Evolutionary conservation across 208 protist species (phyloP), one percentile per base, ranked within the genome.

Genomic region (Wallacemonas sp.): DNA sequence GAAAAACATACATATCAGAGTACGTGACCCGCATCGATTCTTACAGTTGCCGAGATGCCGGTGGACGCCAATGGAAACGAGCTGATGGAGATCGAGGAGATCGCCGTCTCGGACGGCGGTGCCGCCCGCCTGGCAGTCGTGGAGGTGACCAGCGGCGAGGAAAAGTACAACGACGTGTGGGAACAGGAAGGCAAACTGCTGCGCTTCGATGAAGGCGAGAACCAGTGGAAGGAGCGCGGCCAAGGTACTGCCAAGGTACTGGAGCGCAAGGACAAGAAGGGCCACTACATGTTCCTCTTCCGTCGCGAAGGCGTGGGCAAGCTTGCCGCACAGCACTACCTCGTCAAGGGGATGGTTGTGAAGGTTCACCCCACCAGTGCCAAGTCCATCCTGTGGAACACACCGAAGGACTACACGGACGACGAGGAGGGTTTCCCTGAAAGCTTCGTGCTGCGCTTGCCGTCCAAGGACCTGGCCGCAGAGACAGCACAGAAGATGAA

Each of bases 121-220:
- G 82, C 73, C 13, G 82, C 92, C 17, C 83, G 76, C 48, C 88
- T 97, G 36, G 83, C 85, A 26, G 70, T 83, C 6, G 83, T 96
- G 0, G 86, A 95, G 1, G 77, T 93, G 41, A 89, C 87, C 66
- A 95, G 71, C 54, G 93, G 88, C 29, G 89, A 95, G 71, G 90
- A 97, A 57, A 78, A 87, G 54, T 93, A 83, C 57, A 75, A 92
- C 52, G 34, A 86, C 3, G 63, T 88, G 3, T 97, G 81, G 78
- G 71, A 92, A 65, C 66, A 85, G 44, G 66, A 63, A 9, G 83
- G 67, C 36, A 94, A 95, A 79, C 77, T 96, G 21, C 71, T 93
- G 32, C 90, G 93, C 54, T 97, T 97, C 61, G 90, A 97, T 45
- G 90, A 97, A 62, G 93, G 89, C 29, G 91, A 96, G 72, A 97